These are phyloP conservation scores for Lepidium didymum DNA, from an alignment of 345 rosid species.

Conservation along the genomic window DNA sequence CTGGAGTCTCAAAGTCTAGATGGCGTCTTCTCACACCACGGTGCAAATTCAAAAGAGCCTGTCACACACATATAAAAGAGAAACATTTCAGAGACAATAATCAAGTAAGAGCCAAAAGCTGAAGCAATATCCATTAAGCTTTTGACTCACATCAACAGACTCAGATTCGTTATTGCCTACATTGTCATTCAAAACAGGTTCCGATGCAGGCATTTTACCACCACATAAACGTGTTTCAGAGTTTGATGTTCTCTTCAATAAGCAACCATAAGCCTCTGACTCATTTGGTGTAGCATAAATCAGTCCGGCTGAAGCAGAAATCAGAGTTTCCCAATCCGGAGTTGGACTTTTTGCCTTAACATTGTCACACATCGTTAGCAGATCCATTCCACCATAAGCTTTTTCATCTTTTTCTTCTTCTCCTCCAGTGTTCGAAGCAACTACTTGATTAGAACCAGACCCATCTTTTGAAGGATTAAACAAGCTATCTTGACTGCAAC, in stretches of 20 bases:
- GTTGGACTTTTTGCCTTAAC: constrained; percentile 30
- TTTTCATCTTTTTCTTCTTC: constrained; percentile 9
- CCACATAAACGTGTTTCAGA: constrained; percentile 19
- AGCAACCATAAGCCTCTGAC: constrained; percentile 46
- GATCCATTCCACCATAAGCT: constrained; percentile 22
- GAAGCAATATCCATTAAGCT: neutral
- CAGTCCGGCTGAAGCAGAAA: constrained; percentile 11
- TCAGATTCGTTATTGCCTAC: neutral
- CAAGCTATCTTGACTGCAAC: constrained; percentile 35
- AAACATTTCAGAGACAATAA: neutral
- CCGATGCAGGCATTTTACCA: constrained; percentile 17
- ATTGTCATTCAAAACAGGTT: neutral
- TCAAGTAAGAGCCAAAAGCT: neutral
- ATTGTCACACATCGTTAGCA: constrained; percentile 24
- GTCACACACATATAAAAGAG: constrained; percentile 1
- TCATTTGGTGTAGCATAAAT: constrained; percentile 51
- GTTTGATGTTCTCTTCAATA: constrained; percentile 44
- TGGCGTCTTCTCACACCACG: constrained; percentile 74
- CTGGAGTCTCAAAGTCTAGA: constrained; percentile 62
- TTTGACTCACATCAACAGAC: constrained; percentile 7
- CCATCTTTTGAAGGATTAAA: constrained; percentile 34
- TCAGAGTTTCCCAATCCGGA: constrained; percentile 46
- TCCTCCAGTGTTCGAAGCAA: constrained; percentile 24
- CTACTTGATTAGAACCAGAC: constrained; percentile 12
- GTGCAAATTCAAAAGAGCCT: constrained; percentile 51